phyloP scores from a whole-genome alignment of 768 basidiomycete species.

The Paxillus ammoniavirescens region DNA sequence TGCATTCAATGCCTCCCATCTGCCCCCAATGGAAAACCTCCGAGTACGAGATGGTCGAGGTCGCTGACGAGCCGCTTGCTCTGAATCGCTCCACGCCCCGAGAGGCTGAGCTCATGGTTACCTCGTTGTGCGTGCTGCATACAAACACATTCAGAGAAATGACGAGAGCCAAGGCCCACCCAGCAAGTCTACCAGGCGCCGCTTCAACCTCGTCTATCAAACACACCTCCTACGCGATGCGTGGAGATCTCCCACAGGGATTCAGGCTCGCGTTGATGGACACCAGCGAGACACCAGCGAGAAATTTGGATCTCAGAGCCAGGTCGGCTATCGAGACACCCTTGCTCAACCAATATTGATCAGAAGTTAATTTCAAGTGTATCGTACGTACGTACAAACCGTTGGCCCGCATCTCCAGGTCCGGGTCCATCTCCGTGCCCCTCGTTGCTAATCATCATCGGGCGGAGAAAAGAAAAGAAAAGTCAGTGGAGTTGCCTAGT shows the following conservation, averaged over 20 bases:
- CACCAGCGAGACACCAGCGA: too few species aligned
- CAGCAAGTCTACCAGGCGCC: too few species aligned
- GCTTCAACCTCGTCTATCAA: too few species aligned
- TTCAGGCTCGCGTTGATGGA: too few species aligned
- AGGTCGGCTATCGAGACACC: not conserved
- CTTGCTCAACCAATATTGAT: not conserved
- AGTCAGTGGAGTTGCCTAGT: not conserved
- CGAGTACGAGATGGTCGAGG: not conserved
- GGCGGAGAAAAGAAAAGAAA: too few species aligned
- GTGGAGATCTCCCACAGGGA: not conserved
- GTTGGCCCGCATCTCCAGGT: not conserved
- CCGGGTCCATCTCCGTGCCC: not conserved
- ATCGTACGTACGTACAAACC: not conserved
- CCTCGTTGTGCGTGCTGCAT: too few species aligned
- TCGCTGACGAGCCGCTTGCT: not conserved
- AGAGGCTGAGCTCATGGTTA: not conserved
- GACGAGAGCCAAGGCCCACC: not conserved
- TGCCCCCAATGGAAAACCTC: too few species aligned
- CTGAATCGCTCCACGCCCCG: not conserved
- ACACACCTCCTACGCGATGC: not conserved
- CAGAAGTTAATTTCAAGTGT: not conserved
- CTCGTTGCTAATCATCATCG: not conserved
- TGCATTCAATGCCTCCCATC: too few species aligned
- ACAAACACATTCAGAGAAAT: not conserved
- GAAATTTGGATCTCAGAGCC: not conserved